Percentiles rank a stretch among this genome's conserved stretches.
Conservation (phyloP, 441 rosid species). For the Viola pubescens region DNA sequence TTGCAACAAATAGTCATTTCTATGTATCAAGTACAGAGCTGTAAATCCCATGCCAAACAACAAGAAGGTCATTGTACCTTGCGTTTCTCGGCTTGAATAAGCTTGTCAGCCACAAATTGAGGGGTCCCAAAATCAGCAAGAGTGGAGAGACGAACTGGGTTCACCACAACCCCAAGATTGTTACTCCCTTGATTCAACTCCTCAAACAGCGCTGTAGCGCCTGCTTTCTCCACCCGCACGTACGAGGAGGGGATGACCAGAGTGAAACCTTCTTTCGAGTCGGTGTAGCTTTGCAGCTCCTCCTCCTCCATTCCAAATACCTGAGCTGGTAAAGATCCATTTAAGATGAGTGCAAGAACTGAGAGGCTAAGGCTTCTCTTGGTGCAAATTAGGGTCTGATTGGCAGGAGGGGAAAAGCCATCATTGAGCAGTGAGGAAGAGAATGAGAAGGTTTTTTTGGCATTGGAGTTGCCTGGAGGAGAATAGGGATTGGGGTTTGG, state of each 20-base stretch:
- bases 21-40: too few species aligned
- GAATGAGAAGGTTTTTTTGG: slow-evolving; percentile 13
- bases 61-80: slow-evolving; percentile 33
- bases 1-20: too few species aligned
- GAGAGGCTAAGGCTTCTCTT: slow-evolving; percentile 53
- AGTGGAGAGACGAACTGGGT: slow-evolving; percentile 66
- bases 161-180: slow-evolving; percentile 76
- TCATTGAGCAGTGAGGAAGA: neutral
- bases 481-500: neutral
- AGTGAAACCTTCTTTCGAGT: slow-evolving; percentile 59
- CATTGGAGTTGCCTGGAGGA: slow-evolving; percentile 1
- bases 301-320: slow-evolving; percentile 7
- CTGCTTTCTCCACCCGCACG: slow-evolving; percentile 73
- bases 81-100: slow-evolving; percentile 77
- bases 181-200: slow-evolving; percentile 52
- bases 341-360: slow-evolving; percentile 35
- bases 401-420: neutral
- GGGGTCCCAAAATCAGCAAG: slow-evolving; percentile 77
- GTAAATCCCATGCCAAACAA: neutral
- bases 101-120: slow-evolving; percentile 74
- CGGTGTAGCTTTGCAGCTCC: slow-evolving; percentile 58
- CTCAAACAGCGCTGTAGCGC: slow-evolving; percentile 76
- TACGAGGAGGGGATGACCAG: slow-evolving; percentile 71
- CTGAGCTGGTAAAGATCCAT: slow-evolving; percentile 26
- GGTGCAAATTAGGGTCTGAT: slow-evolving; percentile 21